Evolutionary conservation across 2,329 filamentous ascomycete genomes (phyloP), one percentile per base, ranked within the genome.

Genomic region (Capronia coronata): DNA sequence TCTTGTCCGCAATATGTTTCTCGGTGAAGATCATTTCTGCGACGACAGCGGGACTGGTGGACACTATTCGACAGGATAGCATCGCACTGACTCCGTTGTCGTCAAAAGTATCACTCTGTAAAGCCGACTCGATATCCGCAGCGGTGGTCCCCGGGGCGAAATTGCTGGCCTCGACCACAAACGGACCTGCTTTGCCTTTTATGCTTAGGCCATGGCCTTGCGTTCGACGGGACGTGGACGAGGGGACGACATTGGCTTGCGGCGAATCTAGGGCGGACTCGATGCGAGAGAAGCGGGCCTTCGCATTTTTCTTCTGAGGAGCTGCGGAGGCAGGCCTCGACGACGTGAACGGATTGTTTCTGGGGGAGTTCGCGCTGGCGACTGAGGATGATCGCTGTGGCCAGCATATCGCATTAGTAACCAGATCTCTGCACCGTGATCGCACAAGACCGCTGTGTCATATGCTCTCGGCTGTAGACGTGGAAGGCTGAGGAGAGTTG

Each of bases 111-210:
- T 75, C 67, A 2, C 72, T 71, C 47, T 71, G 68, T 62, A 83
- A 71, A 23, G 80, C 79, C 35, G 78, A 74, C 61, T 82, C 76
- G 39, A 84, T 83, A 58, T 84, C 80, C 21, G 77, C 78, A 13
- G 79, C 79, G 2, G 79, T 82, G 0, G 80, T 84, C 13, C 80
- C 80, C n/a, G 76, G 75, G 11, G 79, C 79, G 62, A 84, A 83
- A 65, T 83, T 83, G 62, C 73, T 75, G 5, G 78, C 80, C 43
- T 79, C 65, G 5, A 84, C 76, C 4, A 76, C 70, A 60, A 75
- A 79, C 2, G 77, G 77, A 1, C 75, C 76, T 10, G 71, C 69
- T 16, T 67, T 64, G 42, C 80, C 80, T 61, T 73, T 73, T 51
- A 83, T 82, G 61, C 67, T 77, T 52, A 82, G 70, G 30, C 74